These are phyloP conservation scores for Fomes fomentarius DNA, from an alignment of 1,284 basidiomycete genomes.

Conservation along the genomic window DNA sequence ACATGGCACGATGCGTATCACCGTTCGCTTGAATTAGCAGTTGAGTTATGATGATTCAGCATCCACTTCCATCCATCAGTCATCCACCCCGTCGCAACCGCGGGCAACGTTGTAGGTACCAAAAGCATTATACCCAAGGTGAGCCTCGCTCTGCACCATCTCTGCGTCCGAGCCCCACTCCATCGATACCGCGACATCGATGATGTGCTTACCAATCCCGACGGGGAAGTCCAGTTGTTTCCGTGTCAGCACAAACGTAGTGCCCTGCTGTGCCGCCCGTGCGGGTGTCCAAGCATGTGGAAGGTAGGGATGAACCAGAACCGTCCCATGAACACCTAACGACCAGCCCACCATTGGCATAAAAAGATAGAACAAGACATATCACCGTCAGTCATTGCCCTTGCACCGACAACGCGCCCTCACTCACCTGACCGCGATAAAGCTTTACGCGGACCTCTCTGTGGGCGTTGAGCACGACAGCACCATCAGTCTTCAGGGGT, in stretches of 20 bases:
- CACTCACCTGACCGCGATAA: slow-evolving; percentile 70
- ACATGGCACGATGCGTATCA: no score
- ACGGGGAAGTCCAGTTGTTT: slow-evolving; percentile 79
- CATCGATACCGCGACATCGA: slow-evolving; percentile 63
- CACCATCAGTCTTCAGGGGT: slow-evolving; percentile 36
- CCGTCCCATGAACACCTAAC: slow-evolving; percentile 78
- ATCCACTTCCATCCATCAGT: no score
- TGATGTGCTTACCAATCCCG: slow-evolving; percentile 65
- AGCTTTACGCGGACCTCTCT: slow-evolving; percentile 81
- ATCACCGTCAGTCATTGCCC: no score
- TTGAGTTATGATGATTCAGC: neutral
- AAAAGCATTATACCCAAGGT: slow-evolving; percentile 29
- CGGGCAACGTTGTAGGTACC: slow-evolving; percentile 24
- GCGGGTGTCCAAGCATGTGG: slow-evolving; percentile 63
- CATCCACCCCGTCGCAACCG: slow-evolving; percentile 23
- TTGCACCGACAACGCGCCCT: neutral
- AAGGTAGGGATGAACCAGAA: slow-evolving; percentile 84
- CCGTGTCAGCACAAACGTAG: slow-evolving; percentile 46
- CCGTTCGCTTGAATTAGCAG: no score
- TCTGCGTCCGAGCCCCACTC: slow-evolving; percentile 30
- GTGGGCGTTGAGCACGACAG: slow-evolving; percentile 66
- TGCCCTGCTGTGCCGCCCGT: slow-evolving; percentile 27
- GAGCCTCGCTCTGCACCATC: slow-evolving; percentile 22
- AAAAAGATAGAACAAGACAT: no score
- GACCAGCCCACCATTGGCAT: neutral